These are phyloP conservation scores for Ettlia oleoabundans DNA, from an alignment of 139 green algal genomes.

Conservation along the genomic window DNA sequence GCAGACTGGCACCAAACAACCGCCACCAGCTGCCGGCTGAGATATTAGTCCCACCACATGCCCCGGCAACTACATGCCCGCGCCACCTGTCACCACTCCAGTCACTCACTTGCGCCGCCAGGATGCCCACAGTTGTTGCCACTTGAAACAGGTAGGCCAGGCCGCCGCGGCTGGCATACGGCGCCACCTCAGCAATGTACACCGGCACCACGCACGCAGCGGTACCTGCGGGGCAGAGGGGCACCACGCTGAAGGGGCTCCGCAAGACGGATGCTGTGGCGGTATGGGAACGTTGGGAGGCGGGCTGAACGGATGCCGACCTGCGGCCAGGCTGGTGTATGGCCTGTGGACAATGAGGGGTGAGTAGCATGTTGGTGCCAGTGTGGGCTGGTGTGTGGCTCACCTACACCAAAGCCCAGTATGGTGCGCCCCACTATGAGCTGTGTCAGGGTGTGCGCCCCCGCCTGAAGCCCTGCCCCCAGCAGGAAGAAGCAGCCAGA, in stretches of 20 bases:
- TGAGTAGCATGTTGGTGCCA: too few relatives aligned
- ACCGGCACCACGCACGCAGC: conserved; percentile 42
- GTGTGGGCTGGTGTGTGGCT: too few relatives aligned
- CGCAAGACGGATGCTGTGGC: too few relatives aligned
- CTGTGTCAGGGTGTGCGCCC: conserved; percentile 58
- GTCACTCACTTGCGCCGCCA: conserved; percentile 9
- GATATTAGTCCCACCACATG: too few relatives aligned
- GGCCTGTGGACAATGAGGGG: too few relatives aligned
- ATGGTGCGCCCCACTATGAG: conserved; percentile 72
- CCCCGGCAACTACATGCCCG: too few relatives aligned
- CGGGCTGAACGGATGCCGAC: too few relatives aligned
- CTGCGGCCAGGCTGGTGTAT: too few relatives aligned
- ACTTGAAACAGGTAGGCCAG: conserved; percentile 39
- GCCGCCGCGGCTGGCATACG: conserved; percentile 31
- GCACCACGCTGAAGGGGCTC: neutral
- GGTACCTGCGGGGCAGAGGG: neutral
- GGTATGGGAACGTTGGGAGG: too few relatives aligned
- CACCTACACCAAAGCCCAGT: conserved; percentile 78
- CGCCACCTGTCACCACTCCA: too few relatives aligned
- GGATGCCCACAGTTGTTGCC: conserved; percentile 38
- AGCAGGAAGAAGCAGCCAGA: conserved; percentile 59
- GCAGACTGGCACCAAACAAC: too few relatives aligned
- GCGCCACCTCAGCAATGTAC: conserved; percentile 59
- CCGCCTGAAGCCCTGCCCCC: conserved; percentile 54
- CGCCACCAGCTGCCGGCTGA: too few relatives aligned